Evolutionary conservation across 164 flowering plant species (phyloP).

Genomic region (Paratinospora sagittata): DNA sequence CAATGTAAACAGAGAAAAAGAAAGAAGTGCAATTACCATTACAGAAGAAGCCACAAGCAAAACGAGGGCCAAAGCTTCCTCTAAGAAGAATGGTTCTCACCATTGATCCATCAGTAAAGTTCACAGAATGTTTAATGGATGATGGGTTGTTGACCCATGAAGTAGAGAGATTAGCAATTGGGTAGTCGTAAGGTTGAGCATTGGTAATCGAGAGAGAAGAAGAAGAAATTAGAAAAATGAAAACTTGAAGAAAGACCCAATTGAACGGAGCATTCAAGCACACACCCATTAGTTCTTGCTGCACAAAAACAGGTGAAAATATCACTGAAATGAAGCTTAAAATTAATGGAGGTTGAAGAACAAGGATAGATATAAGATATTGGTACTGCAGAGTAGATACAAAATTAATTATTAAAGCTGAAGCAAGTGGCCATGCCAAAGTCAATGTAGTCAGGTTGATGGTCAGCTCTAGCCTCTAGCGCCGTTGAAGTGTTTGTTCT

Average conservation of each 20-base stretch:
- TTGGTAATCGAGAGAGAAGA: background rate
- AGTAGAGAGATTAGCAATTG: slow-evolving; percentile 14
- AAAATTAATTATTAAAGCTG: too few relatives aligned
- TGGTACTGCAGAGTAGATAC: too few relatives aligned
- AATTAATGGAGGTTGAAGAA: background rate
- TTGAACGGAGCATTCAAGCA: background rate
- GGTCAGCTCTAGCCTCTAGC: too few relatives aligned
- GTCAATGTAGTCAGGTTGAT: too few relatives aligned
- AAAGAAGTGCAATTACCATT: slow-evolving; percentile 13
- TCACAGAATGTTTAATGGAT: background rate
- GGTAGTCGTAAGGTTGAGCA: slow-evolving; percentile 9
- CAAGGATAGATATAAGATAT: background rate
- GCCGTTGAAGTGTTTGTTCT: too few relatives aligned
- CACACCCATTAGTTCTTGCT: slow-evolving; percentile 1
- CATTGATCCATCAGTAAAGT: slow-evolving; percentile 6
- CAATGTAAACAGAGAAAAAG: slow-evolving; percentile 14
- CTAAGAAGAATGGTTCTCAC: slow-evolving; percentile 16
- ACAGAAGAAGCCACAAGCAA: slow-evolving; percentile 26
- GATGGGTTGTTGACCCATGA: slow-evolving; percentile 16
- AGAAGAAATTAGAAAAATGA: background rate
- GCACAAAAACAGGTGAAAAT: background rate
- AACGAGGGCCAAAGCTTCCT: background rate
- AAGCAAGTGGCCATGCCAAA: too few relatives aligned
- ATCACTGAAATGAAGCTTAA: background rate
- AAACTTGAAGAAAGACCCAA: slow-evolving; percentile 2